phyloP scores from a whole-genome alignment of 1,284 basidiomycete genomes.

The Pascua sp. region DNA sequence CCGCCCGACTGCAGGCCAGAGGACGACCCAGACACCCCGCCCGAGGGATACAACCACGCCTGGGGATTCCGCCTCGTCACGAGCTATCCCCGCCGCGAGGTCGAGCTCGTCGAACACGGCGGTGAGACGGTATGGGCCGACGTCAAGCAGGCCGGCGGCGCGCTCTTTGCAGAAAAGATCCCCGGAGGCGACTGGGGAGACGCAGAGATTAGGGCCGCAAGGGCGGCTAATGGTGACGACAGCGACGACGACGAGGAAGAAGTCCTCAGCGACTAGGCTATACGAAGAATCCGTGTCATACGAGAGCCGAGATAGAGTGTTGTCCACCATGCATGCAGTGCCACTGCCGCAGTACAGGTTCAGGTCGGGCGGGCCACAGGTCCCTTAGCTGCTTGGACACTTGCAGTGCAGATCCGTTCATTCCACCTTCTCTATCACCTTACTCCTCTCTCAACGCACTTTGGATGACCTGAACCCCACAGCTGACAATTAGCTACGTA shows the following conservation, averaged over 20 bases:
- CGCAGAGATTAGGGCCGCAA: slow-evolving; percentile 9
- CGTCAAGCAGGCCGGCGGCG: slow-evolving; percentile 41
- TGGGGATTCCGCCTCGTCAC: slow-evolving; percentile 40
- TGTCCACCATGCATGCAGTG: too few relatives aligned
- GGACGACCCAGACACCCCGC: slow-evolving; percentile 33
- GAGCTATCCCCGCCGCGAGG: slow-evolving; percentile 39
- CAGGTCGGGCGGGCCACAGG: too few relatives aligned
- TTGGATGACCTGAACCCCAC: too few relatives aligned
- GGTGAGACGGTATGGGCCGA: slow-evolving; percentile 40
- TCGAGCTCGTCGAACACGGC: slow-evolving; percentile 27
- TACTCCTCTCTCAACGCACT: too few relatives aligned
- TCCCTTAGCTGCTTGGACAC: too few relatives aligned
- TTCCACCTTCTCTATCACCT: too few relatives aligned
- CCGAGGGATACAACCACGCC: slow-evolving; percentile 34
- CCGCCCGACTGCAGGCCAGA: slow-evolving; percentile 19
- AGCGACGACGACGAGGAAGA: slow-evolving; percentile 28
- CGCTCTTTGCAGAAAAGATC: slow-evolving; percentile 44
- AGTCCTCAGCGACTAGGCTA: slow-evolving; percentile 14
- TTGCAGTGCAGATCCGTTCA: too few relatives aligned
- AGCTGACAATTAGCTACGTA: too few relatives aligned
- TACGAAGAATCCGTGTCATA: too few relatives aligned
- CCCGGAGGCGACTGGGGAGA: slow-evolving; percentile 34
- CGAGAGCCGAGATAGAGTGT: too few relatives aligned
- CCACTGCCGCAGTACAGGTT: too few relatives aligned
- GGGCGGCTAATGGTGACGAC: slow-evolving; percentile 13